Base-by-base conservation (phyloP, 768 basidiomycete species). In the Cubamyces lactineus region DNA sequence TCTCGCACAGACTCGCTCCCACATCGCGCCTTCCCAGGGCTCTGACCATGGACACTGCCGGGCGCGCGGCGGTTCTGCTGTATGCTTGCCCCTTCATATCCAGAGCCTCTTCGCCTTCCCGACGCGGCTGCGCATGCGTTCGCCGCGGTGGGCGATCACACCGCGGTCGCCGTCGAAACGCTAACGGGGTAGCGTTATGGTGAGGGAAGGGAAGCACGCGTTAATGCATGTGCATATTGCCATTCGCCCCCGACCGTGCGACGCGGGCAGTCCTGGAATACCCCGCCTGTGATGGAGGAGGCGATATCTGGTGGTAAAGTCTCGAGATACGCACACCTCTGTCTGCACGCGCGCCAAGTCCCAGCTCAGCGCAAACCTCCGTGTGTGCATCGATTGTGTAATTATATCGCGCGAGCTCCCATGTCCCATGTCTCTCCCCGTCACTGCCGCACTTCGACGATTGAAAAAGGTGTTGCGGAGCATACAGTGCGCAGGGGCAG, bases 1-100 rank as follows among this genome's bases (percentile, higher is more conserved):
- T 28, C 28, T 7, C 28, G 28, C 28, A 3, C 28, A 28, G 28
- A 28, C 3, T 7, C 28, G 28, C 28, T 28, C 55, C 45, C 15
- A n/a, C 55, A 5, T 30, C 28, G 26, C 45, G 5, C 34, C 46
- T 24, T 46, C 55, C 30, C 55, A 34, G 34, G 34, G 34, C 28
- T 28, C 28, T 28, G 28, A 28, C 28, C 28, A 28, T 28, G 28
- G 28, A 28, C 34, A 34, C 34, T 34, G 34, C 34, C 34, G 34
- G 34, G 34, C 34, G 34, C 34, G 9, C 34, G 34, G 5, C 34
- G 34, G 34, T 34, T 34, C 34, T 34, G 34, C 34, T 34, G 34
- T 11, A 34, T 34, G 17, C 19, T 50, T 50, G 46, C 43, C 51
- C 59, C 52, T 52, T 53, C 59, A 53, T 53, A 26, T 52, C 43